Evolutionary conservation across 306 rosid genomes (phyloP).

Genomic region (Prunus campanulata): DNA sequence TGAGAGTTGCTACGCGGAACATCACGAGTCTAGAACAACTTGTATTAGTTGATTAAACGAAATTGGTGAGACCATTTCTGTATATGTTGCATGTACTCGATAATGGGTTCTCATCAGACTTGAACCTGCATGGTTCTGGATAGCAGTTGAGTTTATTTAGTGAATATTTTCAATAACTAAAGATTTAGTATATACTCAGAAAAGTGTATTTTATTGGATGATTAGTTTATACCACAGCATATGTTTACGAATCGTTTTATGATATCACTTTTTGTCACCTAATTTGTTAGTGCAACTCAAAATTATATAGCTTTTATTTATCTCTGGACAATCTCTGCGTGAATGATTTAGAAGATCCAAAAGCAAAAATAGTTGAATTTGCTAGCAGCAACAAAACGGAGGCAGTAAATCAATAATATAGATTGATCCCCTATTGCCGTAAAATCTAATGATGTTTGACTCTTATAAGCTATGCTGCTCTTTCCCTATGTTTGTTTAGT

Average conservation of each 20-base stretch:
- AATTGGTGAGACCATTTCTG: slow-evolving; percentile 22
- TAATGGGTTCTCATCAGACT: background rate
- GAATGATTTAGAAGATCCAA: too few relatives aligned
- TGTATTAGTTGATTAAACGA: slow-evolving; percentile 29
- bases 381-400: too few relatives aligned
- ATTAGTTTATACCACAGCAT: background rate
- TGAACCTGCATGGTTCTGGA: background rate
- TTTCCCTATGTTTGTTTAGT: too few relatives aligned
- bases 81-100: slow-evolving; percentile 13
- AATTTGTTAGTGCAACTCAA: background rate
- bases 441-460: background rate
- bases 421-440: background rate
- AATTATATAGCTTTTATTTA: too few relatives aligned
- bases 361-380: too few relatives aligned
- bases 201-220: background rate
- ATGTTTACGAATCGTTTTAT: background rate
- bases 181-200: background rate
- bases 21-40: slow-evolving; percentile 18
- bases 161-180: background rate
- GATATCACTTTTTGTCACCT: background rate
- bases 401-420: too few relatives aligned
- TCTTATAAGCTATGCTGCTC: background rate
- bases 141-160: background rate
- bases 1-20: slow-evolving; percentile 21
- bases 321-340: too few relatives aligned